These are phyloP conservation scores for Protomyces lactucae-debilis DNA, from an alignment of 1,139 yeast genomes.

Conservation along the genomic window DNA sequence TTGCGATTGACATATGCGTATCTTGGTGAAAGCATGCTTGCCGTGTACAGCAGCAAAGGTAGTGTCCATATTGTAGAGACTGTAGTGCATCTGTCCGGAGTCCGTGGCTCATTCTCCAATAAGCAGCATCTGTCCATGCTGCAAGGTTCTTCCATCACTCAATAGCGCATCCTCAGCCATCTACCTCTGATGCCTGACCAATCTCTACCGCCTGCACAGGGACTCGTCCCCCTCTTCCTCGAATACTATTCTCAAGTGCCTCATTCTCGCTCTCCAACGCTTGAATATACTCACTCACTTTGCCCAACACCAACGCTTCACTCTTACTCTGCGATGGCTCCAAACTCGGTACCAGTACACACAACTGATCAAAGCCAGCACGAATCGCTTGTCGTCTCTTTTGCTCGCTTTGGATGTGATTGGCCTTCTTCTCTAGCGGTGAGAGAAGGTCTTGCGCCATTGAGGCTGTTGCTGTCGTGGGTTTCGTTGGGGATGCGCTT, in stretches of 20 bases:
- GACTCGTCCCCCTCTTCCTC: neutral
- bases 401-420: conserved; percentile 43
- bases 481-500: too few relatives aligned
- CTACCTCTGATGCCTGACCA: too few relatives aligned
- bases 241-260: neutral
- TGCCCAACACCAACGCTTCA: conserved; percentile 43
- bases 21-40: neutral
- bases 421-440: conserved; percentile 32
- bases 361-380: conserved; percentile 45
- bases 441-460: conserved; percentile 26
- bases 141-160: too few relatives aligned
- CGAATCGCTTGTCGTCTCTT: conserved; percentile 49
- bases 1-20: too few relatives aligned
- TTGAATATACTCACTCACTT: conserved; percentile 31
- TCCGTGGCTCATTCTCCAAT: too few relatives aligned
- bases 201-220: neutral
- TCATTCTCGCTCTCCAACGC: conserved; percentile 27
- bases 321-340: conserved; percentile 41
- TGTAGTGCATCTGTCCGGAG: too few relatives aligned
- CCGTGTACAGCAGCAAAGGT: neutral
- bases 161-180: too few relatives aligned
- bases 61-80: too few relatives aligned
- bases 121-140: too few relatives aligned
- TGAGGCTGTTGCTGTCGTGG: neutral
- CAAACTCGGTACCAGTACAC: conserved; percentile 44